Conservation (phyloP, 148 eudicot species). For the Amaranthus palmeri region DNA sequence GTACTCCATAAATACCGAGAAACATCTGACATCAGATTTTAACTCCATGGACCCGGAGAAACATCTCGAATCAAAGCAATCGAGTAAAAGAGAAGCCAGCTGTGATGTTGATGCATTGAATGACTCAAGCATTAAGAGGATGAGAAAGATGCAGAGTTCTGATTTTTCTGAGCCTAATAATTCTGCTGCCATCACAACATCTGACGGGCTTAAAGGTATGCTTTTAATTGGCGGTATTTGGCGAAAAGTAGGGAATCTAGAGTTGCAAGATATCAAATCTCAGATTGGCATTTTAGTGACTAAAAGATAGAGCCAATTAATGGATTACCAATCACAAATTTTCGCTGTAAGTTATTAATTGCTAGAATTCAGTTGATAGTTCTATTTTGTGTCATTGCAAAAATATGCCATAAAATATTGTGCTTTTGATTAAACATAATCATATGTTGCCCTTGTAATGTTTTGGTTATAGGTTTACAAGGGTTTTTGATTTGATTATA, state of each 20-base stretch:
- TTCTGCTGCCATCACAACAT: not conserved
- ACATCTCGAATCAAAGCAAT: constrained; percentile 16
- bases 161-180: constrained; percentile 16
- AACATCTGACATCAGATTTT: no score
- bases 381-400: not conserved
- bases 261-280: constrained; percentile 48
- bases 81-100: constrained; percentile 46
- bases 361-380: not conserved
- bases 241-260: constrained; percentile 56
- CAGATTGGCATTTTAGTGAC: constrained; percentile 37
- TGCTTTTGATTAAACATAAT: not conserved
- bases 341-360: not conserved
- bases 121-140: constrained; percentile 30
- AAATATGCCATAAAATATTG: not conserved
- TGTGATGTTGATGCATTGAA: constrained; percentile 28
- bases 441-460: no score
- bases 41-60: constrained; percentile 24
- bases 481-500: no score
- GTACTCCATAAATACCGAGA: constrained; percentile 22
- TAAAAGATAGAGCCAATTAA: constrained; percentile 8
- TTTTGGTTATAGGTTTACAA: no score
- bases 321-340: not conserved
- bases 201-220: constrained; percentile 35
- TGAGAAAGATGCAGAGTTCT: constrained; percentile 31
- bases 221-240: constrained; percentile 61